A percentile compares a stretch with the other conserved stretches of the same genome.
Conservation (phyloP, 257 asterid species). For the Haberlea rhodopensis region DNA sequence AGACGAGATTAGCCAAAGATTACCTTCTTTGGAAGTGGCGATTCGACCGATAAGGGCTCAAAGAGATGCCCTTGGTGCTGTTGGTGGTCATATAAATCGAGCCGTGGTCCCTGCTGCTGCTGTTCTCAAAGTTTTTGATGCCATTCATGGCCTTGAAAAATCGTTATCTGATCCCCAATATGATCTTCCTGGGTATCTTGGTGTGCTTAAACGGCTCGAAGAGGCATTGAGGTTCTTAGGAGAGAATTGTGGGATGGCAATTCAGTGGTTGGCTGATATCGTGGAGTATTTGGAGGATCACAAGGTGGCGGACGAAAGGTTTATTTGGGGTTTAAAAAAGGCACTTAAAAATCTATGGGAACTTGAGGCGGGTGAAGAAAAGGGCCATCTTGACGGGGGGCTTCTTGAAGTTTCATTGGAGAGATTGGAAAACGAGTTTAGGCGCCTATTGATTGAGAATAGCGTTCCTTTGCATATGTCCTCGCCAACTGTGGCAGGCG, state of each 20-base stretch:
- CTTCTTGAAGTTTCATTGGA: conserved; percentile 64
- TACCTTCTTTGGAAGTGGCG: conserved; percentile 67
- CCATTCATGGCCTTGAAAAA: conserved; percentile 83
- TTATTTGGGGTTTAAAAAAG: conserved; percentile 57
- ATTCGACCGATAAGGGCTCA: conserved; percentile 73
- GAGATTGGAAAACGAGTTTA: conserved; percentile 68
- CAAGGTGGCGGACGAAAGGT: conserved; percentile 65
- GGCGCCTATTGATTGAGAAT: conserved; percentile 52
- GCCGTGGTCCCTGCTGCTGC: conserved; percentile 94
- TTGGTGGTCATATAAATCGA: conserved; percentile 78
- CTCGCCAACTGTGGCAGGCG: conserved; percentile 44
- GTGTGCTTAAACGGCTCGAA: conserved; percentile 72
- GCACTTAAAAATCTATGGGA: conserved; percentile 47
- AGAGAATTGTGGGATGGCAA: conserved; percentile 77
- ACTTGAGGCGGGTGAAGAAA: conserved; percentile 57
- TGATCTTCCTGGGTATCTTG: conserved; percentile 63
- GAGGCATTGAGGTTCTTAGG: conserved; percentile 76
- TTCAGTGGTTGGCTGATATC: conserved; percentile 87
- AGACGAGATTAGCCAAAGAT: conserved; percentile 60
- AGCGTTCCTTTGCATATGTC: conserved; percentile 72
- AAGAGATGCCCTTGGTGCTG: conserved; percentile 56
- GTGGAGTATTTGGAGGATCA: conserved; percentile 85
- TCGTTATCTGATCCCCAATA: conserved; percentile 69
- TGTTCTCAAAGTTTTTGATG: conserved; percentile 91
- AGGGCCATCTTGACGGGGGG: conserved; percentile 75